Evolutionary conservation across 441 rosid genomes (phyloP).

Genomic region (Pelargonium fulgidum): DNA sequence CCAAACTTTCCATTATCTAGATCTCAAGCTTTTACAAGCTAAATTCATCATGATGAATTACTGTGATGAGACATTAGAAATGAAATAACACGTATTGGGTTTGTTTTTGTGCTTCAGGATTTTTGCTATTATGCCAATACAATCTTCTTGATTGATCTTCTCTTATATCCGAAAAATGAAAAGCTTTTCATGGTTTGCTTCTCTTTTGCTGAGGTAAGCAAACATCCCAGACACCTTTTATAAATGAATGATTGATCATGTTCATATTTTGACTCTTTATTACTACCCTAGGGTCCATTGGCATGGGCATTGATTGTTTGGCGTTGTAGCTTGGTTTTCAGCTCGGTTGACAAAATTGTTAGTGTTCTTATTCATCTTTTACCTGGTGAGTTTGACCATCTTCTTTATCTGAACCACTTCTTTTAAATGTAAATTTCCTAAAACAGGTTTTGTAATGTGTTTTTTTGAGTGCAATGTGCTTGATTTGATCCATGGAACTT

Average conservation of each 20-base stretch:
- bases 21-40: background rate
- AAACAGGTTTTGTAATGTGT: background rate
- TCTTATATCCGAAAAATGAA: constrained; percentile 69
- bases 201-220: constrained; percentile 87
- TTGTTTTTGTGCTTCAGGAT: constrained; percentile 43
- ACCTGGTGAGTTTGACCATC: constrained; percentile 54
- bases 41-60: background rate
- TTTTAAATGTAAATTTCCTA: background rate
- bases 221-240: constrained; percentile 1
- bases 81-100: constrained; percentile 7
- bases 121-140: constrained; percentile 97
- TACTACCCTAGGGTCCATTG: constrained; percentile 69
- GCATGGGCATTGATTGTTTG: constrained; percentile 96
- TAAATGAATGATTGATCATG: constrained; percentile 13
- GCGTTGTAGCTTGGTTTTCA: constrained; percentile 97
- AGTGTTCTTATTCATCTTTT: constrained; percentile 96
- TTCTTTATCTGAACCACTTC: background rate
- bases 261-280: constrained; percentile 13
- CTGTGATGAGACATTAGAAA: constrained; percentile 4
- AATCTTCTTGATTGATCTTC: constrained; percentile 81
- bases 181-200: constrained; percentile 97
- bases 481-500: background rate
- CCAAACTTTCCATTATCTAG: background rate
- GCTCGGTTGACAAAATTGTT: constrained; percentile 79
- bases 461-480: background rate